phyloP scores from a whole-genome alignment of 2,329 filamentous ascomycete genomes.

The Fusarium abutilonis region DNA sequence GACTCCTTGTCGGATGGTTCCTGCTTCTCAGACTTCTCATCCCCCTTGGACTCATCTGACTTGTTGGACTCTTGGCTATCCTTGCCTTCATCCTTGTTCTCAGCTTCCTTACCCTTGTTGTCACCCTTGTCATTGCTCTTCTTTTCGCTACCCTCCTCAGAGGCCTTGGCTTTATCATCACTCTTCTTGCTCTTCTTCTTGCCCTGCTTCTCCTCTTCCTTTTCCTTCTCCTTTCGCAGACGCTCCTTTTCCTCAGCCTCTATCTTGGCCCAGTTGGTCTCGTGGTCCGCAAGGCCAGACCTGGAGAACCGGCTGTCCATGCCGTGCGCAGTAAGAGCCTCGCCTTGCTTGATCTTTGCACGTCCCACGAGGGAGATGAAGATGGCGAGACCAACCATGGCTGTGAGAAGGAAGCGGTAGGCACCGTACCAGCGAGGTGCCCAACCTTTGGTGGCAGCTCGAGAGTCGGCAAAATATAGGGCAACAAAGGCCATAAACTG shows the following conservation, averaged over 20 bases:
- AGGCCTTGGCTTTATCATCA: constrained; percentile 24
- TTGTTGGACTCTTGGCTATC: constrained; percentile 7
- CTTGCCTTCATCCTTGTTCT: constrained; percentile 27
- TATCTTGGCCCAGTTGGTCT: constrained; percentile 58
- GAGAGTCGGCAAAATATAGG: constrained; percentile 85
- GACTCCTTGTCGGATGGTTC: constrained; percentile 35
- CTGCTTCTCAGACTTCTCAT: constrained; percentile 22
- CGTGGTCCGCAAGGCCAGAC: constrained; percentile 49
- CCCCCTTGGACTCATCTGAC: constrained; percentile 12
- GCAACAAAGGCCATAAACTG: constrained; percentile 88
- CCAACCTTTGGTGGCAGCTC: constrained; percentile 78
- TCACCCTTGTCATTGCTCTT: constrained; percentile 33
- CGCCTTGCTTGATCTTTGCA: constrained; percentile 70
- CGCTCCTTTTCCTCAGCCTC: constrained; percentile 55
- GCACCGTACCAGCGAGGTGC: constrained; percentile 85
- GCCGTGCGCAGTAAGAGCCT: constrained; percentile 47
- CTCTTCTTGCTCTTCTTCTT: constrained; percentile 43
- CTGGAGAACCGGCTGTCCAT: constrained; percentile 53
- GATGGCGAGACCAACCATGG: constrained; percentile 85
- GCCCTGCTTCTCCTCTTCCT: constrained; percentile 48
- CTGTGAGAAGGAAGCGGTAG: constrained; percentile 92
- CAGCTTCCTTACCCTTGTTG: constrained; percentile 35
- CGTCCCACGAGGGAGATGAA: constrained; percentile 83
- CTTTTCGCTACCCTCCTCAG: constrained; percentile 39
- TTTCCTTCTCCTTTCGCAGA: constrained; percentile 50